Base-by-base conservation (phyloP, 768 basidiomycete genomes). In the Mycena rosella region DNA sequence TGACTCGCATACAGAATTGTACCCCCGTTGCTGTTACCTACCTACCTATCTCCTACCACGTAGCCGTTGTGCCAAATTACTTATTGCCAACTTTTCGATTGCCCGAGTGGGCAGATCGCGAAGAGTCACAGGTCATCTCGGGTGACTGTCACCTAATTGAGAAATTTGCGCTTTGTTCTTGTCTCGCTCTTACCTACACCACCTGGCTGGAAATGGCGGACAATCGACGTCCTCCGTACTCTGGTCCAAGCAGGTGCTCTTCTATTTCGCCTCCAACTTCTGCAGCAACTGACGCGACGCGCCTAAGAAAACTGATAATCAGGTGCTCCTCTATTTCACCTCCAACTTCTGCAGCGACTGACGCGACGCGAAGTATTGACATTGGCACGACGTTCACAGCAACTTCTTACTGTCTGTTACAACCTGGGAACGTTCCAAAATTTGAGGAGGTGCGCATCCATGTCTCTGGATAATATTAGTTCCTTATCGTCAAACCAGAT, bases 351-450 rank as follows among this genome's bases (percentile, higher is more conserved):
- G 9, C 24, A 2, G 8, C 34, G 17, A 26, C 48, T 63, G 11
- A 32, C 8, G 24, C 34, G 38, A n/a, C n/a, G 45, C 36, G 17
- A 1, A 59, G 56, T n/a, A 60, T 68, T 9, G 67, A 68, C 57
- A 53, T 68, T 18, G 72, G 69, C 3, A 73, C 69, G 2, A 71
- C 73, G 8, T 74, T 64, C 36, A 66, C 67, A 2, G 72, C 67
- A 0, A 62, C 69, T 9, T 67, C 60, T 6, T 73, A 61, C 38
- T 71, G 72, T 44, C 58, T 73, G 15, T 47, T 70, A 48, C 67
- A 69, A 36, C 66, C 65, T 2, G 70, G 67, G 15, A 59, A 55
- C 27, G 67, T 73, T 17, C 72, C 72, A 5, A 69, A 74, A 48
- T 70, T 74, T 27, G 68, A 74, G 45, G 70, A 72, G 44, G 73